phyloP scores from a whole-genome alignment of 768 basidiomycete species.

The Tylopilus plumbeoviolaceoides region DNA sequence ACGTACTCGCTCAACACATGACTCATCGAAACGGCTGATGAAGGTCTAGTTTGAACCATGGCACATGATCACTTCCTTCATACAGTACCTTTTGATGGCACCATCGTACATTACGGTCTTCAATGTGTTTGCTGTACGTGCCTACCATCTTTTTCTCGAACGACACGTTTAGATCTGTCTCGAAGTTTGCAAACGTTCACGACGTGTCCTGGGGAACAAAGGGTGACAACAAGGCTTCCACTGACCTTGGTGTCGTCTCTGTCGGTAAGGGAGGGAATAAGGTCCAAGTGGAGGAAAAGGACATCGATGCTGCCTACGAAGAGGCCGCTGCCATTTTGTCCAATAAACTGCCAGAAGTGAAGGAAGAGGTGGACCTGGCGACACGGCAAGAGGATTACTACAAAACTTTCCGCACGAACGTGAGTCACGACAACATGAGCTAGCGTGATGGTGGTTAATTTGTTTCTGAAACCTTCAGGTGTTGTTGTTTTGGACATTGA shows the following conservation, averaged over 20 bases:
- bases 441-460: constrained; percentile 12
- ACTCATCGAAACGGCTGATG: background rate
- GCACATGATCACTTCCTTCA: constrained; percentile 97
- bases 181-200: constrained; percentile 56
- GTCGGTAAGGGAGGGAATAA: constrained; percentile 51
- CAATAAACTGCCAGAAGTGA: constrained; percentile 72
- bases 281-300: constrained; percentile 86
- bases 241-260: constrained; percentile 82
- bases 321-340: constrained; percentile 82
- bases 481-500: constrained; percentile 84
- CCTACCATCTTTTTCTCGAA: background rate
- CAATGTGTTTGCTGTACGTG: constrained; percentile 75
- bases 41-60: constrained; percentile 80
- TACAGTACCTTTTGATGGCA: constrained; percentile 86
- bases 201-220: constrained; percentile 97
- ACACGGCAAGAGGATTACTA: constrained; percentile 86
- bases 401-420: constrained; percentile 83
- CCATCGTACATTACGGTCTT: constrained; percentile 94
- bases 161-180: background rate
- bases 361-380: constrained; percentile 53
- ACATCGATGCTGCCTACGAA: constrained; percentile 87
- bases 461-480: constrained; percentile 8
- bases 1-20: constrained; percentile 31
- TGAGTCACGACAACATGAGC: constrained; percentile 25
- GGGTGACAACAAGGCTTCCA: constrained; percentile 82